Conservation (phyloP, 2,329 filamentous ascomycete genomes). For the Dryadomyces quercus-mongolicae region DNA sequence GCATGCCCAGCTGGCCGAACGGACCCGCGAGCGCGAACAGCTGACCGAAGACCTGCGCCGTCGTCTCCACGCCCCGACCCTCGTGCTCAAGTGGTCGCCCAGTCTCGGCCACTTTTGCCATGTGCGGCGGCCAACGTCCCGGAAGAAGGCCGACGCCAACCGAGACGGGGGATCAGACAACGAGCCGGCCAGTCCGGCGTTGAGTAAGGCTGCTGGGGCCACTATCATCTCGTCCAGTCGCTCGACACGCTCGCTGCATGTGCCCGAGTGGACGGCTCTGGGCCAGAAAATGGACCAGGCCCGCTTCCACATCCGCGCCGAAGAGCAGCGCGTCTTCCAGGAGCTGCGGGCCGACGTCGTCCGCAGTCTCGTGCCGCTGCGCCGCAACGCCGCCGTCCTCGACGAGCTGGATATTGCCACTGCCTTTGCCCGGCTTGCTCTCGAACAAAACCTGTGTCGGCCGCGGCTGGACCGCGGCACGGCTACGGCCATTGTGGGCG, state of each 20-base stretch:
- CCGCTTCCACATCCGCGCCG: slow-evolving; percentile 64
- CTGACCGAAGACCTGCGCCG: slow-evolving; percentile 51
- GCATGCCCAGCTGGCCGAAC: slow-evolving; percentile 51
- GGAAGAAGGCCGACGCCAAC: no score
- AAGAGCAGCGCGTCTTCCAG: slow-evolving; percentile 73
- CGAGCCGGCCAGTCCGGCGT: slow-evolving; percentile 9
- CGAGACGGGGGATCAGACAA: no score
- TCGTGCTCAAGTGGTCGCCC: slow-evolving; percentile 78
- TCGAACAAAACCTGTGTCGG: slow-evolving; percentile 60
- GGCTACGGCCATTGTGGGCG: slow-evolving; percentile 66
- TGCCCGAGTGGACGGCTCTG: slow-evolving; percentile 71
- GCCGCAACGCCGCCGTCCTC: slow-evolving; percentile 80
- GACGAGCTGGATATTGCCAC: slow-evolving; percentile 88
- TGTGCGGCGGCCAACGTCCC: slow-evolving; percentile 33
- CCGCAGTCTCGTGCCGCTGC: slow-evolving; percentile 68
- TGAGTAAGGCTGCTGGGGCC: slow-evolving; percentile 21
- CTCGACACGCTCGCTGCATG: slow-evolving; percentile 72
- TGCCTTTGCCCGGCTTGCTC: slow-evolving; percentile 69
- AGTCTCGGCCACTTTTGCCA: slow-evolving; percentile 84
- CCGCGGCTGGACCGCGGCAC: slow-evolving; percentile 57
- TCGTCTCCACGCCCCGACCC: slow-evolving; percentile 46
- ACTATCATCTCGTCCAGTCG: slow-evolving; percentile 67
- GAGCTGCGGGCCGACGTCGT: slow-evolving; percentile 66
- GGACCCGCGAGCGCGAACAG: slow-evolving; percentile 46
- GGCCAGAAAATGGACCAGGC: slow-evolving; percentile 69